Evolutionary conservation across 2,329 filamentous ascomycete species (phyloP), one percentile per base, ranked within the genome.

Genomic region (Orbilia blumenaviensis): DNA sequence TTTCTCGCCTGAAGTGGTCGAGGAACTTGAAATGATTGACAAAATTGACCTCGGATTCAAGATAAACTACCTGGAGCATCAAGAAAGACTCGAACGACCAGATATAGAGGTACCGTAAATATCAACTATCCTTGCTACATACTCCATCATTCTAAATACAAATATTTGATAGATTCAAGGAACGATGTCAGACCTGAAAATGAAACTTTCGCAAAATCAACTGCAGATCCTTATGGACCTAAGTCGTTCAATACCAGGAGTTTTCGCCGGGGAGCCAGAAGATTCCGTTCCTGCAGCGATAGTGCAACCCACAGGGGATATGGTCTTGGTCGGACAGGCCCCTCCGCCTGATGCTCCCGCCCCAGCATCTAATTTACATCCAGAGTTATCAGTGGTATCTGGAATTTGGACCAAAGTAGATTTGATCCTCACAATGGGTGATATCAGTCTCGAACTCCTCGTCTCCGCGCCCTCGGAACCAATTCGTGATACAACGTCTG

Each of bases 11-110:
- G 88, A 89, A 34, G 84, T 88, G 68, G 88, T 89, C 0, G 95
- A 99, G 82, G 93, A 97, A 82, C 86, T 99, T 6, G 93, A 99
- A 82, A 91, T 99, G 85, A 97, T 99, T 79, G 94, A 99, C 81
- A 93, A 97, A 80, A 93, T 99, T 10, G 95, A 99, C 81, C 85
- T 99, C 23, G 92, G 92, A 54, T 97, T 99, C 84, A 92, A 92
- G 76, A 90, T 99, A 78, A 96, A 91, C 1, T 94, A 97, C 83
- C 89, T 94, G 0, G 94, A 98, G 81, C 95, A 99, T 81, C 89
- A 89, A 79, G 83, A 88, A 32, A 91, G 91, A 12, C 86, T 88
- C 63, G 90, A 95, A 80, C 88, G 94, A 41, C 95, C 95, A 0
- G 94, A 99, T 81, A 90, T 93, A 58, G 94, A 98, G 78, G 79